Percentiles rank a stretch among this genome's conserved stretches.
Conservation (phyloP, 768 basidiomycete species). For the Tulasnella sp. region DNA sequence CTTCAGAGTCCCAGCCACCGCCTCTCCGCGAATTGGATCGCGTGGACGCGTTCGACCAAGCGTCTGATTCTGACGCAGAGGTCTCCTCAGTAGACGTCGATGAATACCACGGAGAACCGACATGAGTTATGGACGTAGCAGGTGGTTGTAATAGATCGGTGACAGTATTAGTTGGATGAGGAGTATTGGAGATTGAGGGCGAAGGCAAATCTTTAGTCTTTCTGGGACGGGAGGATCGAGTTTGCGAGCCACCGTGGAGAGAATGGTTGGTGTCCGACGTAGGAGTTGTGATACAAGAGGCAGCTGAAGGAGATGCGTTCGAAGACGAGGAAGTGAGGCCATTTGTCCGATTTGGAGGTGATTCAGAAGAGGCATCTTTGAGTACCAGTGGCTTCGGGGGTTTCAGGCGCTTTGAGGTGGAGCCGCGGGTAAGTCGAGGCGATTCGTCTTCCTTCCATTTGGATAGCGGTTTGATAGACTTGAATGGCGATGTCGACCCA, state of each 20-base stretch:
- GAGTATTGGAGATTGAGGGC: too few relatives aligned
- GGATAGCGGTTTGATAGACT: not conserved
- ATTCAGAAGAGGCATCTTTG: not conserved
- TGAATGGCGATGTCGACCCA: not conserved
- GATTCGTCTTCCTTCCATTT: not conserved
- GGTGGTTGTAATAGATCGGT: too few relatives aligned
- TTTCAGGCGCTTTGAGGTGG: not conserved
- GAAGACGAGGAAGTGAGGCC: too few relatives aligned
- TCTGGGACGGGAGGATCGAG: too few relatives aligned
- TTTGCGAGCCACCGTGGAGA: too few relatives aligned
- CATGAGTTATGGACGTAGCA: too few relatives aligned
- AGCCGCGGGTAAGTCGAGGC: not conserved
- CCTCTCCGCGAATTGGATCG: not conserved
- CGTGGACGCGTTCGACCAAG: conserved; percentile 15
- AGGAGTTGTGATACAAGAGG: too few relatives aligned
- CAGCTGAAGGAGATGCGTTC: too few relatives aligned
- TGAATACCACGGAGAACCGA: not conserved
- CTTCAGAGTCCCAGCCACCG: not conserved
- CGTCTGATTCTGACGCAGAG: conserved; percentile 8
- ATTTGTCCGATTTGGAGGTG: not conserved
- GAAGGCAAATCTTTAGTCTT: too few relatives aligned
- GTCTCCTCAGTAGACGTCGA: not conserved
- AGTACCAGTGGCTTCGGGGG: not conserved
- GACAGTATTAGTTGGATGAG: too few relatives aligned
- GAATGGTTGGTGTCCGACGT: too few relatives aligned